Conservation (phyloP, 2,329 filamentous ascomycete genomes). For the Aureobasidium pullulans region DNA sequence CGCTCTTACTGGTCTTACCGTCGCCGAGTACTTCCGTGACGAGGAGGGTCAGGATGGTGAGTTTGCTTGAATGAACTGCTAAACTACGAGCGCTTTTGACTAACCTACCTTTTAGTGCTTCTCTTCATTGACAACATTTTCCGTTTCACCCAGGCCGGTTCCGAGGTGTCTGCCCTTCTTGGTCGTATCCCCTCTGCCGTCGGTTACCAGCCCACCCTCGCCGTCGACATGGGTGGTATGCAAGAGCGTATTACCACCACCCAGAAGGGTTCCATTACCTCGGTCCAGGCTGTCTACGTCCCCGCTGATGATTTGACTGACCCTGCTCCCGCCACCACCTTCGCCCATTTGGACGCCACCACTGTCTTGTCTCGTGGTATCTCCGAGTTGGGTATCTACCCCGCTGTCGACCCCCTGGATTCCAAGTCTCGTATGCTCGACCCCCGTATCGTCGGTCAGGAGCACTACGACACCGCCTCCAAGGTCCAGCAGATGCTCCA, state of each 20-base stretch:
- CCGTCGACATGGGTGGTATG: constrained; percentile 98
- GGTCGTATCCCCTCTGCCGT: constrained; percentile 99
- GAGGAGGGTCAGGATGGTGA: constrained; percentile 79
- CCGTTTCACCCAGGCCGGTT: constrained; percentile 99
- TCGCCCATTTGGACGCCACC: constrained; percentile 99
- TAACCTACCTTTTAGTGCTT: constrained; percentile 54
- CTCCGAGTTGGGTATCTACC: constrained; percentile 99
- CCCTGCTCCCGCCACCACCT: constrained; percentile 97
- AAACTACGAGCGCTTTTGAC: not conserved
- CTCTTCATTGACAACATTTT: constrained; percentile 99
- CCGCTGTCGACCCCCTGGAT: constrained; percentile 98
- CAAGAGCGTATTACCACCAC: constrained; percentile 99
- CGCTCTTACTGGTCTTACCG: constrained; percentile 70
- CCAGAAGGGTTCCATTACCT: constrained; percentile 98
- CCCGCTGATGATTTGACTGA: constrained; percentile 99
- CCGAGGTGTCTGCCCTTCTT: constrained; percentile 97
- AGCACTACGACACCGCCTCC: constrained; percentile 93
- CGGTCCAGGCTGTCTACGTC: constrained; percentile 99
- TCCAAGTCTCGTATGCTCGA: constrained; percentile 99
- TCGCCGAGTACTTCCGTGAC: constrained; percentile 79
- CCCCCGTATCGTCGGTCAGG: constrained; percentile 94
- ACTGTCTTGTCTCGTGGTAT: constrained; percentile 99
- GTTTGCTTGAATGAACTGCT: constrained; percentile 23
- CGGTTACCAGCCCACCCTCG: constrained; percentile 98
- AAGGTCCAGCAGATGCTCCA: constrained; percentile 98